These are phyloP conservation scores for Cyberlindnera maclurae DNA, from an alignment of 805 yeast species.

Conservation along the genomic window DNA sequence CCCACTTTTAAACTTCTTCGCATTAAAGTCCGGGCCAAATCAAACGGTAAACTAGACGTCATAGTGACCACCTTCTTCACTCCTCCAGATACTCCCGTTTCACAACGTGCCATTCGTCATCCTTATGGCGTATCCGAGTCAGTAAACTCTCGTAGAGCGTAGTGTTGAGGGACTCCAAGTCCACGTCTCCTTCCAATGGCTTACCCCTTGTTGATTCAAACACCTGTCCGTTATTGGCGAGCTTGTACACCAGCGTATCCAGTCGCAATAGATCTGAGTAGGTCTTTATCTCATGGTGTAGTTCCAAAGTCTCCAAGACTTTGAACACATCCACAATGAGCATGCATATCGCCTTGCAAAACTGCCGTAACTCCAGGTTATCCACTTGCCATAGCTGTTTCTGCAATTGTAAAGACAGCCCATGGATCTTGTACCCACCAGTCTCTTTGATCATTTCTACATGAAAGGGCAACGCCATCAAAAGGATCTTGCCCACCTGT, in stretches of 20 bases:
- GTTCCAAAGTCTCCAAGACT: slow-evolving; percentile 10
- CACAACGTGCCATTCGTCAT: slow-evolving; percentile 23
- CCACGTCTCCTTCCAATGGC: background rate
- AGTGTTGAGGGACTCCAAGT: background rate
- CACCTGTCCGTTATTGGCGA: slow-evolving; percentile 15
- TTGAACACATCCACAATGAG: slow-evolving; percentile 10
- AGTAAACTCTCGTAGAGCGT: background rate
- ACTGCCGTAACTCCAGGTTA: slow-evolving; percentile 8
- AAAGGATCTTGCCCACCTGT: slow-evolving; percentile 12
- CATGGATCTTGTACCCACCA: background rate
- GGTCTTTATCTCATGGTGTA: slow-evolving; percentile 6
- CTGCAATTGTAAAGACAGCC: background rate
- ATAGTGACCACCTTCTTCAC: background rate
- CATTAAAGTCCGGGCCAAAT: no score
- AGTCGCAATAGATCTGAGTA: slow-evolving; percentile 13
- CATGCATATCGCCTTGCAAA: slow-evolving; percentile 11
- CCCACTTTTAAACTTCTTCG: no score
- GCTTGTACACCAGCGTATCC: slow-evolving; percentile 19
- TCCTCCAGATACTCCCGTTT: slow-evolving; percentile 11
- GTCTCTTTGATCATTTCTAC: slow-evolving; percentile 4
- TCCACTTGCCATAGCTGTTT: slow-evolving; percentile 13
- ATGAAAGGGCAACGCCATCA: slow-evolving; percentile 12
- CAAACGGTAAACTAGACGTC: background rate
- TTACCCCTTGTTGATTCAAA: slow-evolving; percentile 1
- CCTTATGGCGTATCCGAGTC: slow-evolving; percentile 10